phyloP scores from a whole-genome alignment of 2,329 filamentous ascomycete species.

The Paraphaeosphaeria sporulosa region DNA sequence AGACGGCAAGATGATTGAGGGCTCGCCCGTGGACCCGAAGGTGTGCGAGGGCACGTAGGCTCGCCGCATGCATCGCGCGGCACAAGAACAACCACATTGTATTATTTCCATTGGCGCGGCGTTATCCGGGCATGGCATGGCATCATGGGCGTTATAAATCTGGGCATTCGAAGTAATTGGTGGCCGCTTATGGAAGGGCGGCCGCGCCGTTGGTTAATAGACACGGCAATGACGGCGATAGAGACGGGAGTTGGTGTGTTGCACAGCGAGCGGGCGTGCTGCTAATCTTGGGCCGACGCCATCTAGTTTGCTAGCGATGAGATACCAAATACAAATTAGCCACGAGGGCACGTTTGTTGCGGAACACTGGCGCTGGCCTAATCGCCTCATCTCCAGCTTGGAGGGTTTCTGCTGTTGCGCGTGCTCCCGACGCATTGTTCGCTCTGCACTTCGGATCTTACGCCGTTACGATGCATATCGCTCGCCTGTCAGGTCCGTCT shows the following conservation, averaged over 20 bases:
- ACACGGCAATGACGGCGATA: no score
- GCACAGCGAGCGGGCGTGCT: neutral
- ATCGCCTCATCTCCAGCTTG: neutral
- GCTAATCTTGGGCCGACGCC: neutral
- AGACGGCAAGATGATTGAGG: constrained; percentile 13
- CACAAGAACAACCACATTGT: neutral
- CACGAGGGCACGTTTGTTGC: neutral
- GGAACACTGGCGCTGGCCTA: neutral
- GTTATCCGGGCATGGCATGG: constrained; percentile 5
- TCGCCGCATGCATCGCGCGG: neutral
- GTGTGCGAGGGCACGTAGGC: constrained; percentile 4
- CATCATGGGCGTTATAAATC: constrained; percentile 2
- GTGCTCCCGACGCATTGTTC: no score
- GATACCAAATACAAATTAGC: neutral
- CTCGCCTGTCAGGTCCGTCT: no score
- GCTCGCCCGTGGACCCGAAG: constrained; percentile 11
- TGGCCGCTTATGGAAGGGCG: neutral
- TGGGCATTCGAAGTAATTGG: neutral
- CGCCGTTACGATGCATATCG: no score
- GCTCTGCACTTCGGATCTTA: no score
- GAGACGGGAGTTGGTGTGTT: no score
- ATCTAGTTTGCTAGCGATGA: neutral
- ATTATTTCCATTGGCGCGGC: constrained; percentile 3
- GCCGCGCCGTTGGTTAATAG: no score
- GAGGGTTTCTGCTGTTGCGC: neutral